Conservation (phyloP, 805 yeast genomes). For the Saccharomycopsis sp. region DNA sequence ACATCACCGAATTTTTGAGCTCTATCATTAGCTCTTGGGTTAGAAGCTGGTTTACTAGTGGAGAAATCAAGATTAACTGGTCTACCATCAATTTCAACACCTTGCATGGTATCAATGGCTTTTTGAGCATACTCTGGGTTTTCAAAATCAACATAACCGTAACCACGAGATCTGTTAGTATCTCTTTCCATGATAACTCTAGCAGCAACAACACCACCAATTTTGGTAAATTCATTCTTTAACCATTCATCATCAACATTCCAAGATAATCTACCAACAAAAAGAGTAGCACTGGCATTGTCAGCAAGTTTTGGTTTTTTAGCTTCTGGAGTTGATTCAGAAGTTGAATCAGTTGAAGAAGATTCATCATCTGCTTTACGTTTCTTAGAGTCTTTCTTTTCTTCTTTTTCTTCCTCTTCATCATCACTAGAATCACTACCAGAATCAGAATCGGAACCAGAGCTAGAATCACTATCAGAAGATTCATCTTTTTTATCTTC, state of each 20-base stretch:
- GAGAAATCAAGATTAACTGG: constrained; percentile 91
- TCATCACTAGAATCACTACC: constrained; percentile 17
- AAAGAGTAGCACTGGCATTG: constrained; percentile 75
- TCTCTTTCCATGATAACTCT: constrained; percentile 92
- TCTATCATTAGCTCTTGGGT: constrained; percentile 54
- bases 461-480: constrained; percentile 23
- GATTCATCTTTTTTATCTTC: constrained; percentile 18
- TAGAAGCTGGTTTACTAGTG: constrained; percentile 60
- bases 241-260: constrained; percentile 93
- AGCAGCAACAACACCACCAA: constrained; percentile 77
- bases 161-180: constrained; percentile 90
- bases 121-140: constrained; percentile 68
- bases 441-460: constrained; percentile 20
- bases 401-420: constrained; percentile 17
- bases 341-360: constrained; percentile 27
- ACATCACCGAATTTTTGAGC: constrained; percentile 87
- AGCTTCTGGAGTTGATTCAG: constrained; percentile 30
- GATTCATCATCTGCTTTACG: constrained; percentile 24
- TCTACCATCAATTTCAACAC: constrained; percentile 94
- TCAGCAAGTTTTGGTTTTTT: constrained; percentile 40
- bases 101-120: constrained; percentile 79
- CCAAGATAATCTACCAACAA: constrained; percentile 98
- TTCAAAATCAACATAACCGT: constrained; percentile 94
- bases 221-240: constrained; percentile 69
- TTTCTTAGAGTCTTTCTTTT: constrained; percentile 22